Conservation (phyloP, 768 basidiomycete genomes). For the Suillus bovinus region DNA sequence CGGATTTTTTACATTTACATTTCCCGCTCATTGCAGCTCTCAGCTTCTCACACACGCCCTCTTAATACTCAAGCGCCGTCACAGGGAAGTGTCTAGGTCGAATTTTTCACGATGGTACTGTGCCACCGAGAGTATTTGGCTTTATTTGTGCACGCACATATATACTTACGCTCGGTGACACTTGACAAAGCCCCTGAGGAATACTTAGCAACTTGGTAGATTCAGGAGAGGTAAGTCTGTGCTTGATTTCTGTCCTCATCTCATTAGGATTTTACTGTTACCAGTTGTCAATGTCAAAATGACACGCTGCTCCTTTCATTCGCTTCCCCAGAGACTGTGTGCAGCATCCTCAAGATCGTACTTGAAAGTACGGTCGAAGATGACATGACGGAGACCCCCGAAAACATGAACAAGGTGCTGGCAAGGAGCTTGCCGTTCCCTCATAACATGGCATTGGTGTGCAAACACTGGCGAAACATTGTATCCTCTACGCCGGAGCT, state of each 20-base stretch:
- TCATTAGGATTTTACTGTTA: background rate
- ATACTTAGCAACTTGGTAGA: background rate
- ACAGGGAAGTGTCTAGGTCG: background rate
- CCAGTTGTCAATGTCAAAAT: background rate
- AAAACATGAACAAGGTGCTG: background rate
- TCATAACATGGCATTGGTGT: background rate
- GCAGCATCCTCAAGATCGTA: background rate
- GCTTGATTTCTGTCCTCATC: background rate
- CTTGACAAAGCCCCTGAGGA: background rate
- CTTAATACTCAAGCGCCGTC: background rate
- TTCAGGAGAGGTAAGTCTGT: background rate
- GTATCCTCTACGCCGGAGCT: background rate
- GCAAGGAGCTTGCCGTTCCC: background rate
- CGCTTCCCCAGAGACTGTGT: background rate
- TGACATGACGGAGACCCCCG: background rate
- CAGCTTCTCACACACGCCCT: background rate
- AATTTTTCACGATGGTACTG: background rate
- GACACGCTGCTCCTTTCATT: background rate
- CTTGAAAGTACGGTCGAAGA: background rate
- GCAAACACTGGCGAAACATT: background rate
- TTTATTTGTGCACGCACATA: background rate
- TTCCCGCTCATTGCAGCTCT: background rate
- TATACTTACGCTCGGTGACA: background rate
- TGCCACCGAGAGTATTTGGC: background rate
- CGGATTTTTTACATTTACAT: background rate